phyloP scores from a whole-genome alignment of 2,329 filamentous ascomycete genomes.

The Arthrobotrys musiformis region DNA sequence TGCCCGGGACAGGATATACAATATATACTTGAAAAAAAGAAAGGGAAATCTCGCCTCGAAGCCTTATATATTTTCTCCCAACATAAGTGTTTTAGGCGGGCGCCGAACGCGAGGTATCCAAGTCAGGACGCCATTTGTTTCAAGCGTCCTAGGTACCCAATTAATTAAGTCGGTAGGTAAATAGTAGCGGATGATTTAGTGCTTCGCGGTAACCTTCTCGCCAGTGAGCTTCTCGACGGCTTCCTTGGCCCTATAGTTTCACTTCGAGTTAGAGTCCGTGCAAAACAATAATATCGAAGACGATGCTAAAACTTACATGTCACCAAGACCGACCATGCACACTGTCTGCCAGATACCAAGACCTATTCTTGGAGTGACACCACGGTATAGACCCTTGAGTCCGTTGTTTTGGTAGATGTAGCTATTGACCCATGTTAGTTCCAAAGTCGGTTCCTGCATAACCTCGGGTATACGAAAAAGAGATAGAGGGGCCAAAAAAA shows the following conservation, averaged over 20 bases:
- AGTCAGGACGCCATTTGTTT: not conserved
- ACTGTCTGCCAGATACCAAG: conserved; percentile 99
- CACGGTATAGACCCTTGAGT: conserved; percentile 91
- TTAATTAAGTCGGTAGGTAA: no score
- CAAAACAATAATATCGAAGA: not conserved
- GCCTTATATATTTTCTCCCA: not conserved
- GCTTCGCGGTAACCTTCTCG: conserved; percentile 69
- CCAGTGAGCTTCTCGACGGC: conserved; percentile 69
- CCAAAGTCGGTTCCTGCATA: conserved; percentile 65
- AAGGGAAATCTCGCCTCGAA: conserved; percentile 1
- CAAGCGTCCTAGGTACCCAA: no score
- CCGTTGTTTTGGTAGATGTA: conserved; percentile 96
- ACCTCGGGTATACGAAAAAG: not conserved
- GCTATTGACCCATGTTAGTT: conserved; percentile 49
- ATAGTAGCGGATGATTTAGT: conserved; percentile 62
- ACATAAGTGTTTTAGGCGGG: not conserved
- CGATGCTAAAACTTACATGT: conserved; percentile 76
- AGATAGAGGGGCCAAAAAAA: not conserved
- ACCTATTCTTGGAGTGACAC: conserved; percentile 91
- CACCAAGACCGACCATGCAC: conserved; percentile 99
- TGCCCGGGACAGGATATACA: not conserved
- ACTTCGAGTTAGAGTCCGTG: conserved; percentile 48
- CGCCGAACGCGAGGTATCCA: not conserved
- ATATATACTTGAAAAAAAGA: conserved; percentile 9
- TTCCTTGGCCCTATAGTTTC: conserved; percentile 66